These are phyloP conservation scores for Adenanthera pavonina DNA, from an alignment of 306 rosid genomes.

Conservation along the genomic window DNA sequence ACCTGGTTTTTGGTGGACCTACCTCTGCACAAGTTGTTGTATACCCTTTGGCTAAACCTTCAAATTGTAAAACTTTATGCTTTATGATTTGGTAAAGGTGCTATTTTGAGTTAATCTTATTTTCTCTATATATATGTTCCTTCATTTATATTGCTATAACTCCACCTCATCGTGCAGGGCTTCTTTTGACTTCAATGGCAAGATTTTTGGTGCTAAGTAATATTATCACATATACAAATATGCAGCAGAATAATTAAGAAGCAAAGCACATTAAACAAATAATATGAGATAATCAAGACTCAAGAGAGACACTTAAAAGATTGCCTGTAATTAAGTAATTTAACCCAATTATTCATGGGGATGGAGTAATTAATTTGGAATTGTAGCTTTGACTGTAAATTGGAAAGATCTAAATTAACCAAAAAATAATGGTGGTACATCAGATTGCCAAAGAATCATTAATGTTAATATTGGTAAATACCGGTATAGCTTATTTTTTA, in stretches of 20 bases:
- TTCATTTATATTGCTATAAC: neutral
- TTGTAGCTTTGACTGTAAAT: neutral
- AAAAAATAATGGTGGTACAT: neutral
- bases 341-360: neutral
- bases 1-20: constrained; percentile 58
- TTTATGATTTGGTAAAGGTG: constrained; percentile 44
- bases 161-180: neutral
- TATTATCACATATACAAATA: neutral
- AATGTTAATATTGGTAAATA: too few species aligned
- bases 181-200: constrained; percentile 16
- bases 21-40: constrained; percentile 47
- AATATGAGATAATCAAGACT: neutral
- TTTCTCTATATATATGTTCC: neutral
- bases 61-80: constrained; percentile 32
- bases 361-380: neutral
- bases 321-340: neutral
- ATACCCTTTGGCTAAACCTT: constrained; percentile 45
- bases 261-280: neutral
- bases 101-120: constrained; percentile 22
- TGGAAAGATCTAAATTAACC: neutral
- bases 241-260: neutral
- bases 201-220: neutral
- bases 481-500: too few species aligned
- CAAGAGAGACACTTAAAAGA: neutral
- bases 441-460: neutral